These are phyloP conservation scores for Ophiostoma triangulosporum DNA, from an alignment of 2,329 filamentous ascomycete species.

Conservation along the genomic window DNA sequence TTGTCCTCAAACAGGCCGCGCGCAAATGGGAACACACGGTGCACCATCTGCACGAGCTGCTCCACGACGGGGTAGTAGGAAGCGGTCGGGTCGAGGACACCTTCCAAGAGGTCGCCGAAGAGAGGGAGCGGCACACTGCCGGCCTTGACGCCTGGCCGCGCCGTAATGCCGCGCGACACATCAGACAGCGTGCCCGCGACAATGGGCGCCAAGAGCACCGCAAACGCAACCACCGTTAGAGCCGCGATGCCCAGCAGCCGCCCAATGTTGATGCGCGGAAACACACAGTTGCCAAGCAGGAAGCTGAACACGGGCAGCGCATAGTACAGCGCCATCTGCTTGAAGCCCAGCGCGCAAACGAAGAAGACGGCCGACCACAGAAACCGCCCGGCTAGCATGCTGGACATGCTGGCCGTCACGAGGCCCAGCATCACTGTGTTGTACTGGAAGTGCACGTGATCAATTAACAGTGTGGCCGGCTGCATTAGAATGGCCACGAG, in stretches of 20 bases:
- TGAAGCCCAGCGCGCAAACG: slow-evolving; percentile 86
- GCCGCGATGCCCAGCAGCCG: slow-evolving; percentile 64
- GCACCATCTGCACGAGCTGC: slow-evolving; percentile 70
- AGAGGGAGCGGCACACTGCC: slow-evolving; percentile 49
- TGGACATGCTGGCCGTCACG: slow-evolving; percentile 73
- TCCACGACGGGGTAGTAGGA: slow-evolving; percentile 63
- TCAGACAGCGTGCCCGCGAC: slow-evolving; percentile 59
- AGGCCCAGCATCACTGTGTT: slow-evolving; percentile 98
- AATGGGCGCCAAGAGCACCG: slow-evolving; percentile 61
- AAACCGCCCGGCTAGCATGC: slow-evolving; percentile 69
- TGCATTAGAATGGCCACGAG: slow-evolving; percentile 87
- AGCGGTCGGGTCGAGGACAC: slow-evolving; percentile 44
- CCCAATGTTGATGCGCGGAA: slow-evolving; percentile 51
- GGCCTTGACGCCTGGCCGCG: slow-evolving; percentile 41
- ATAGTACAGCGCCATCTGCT: slow-evolving; percentile 98
- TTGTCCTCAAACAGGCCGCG: slow-evolving; percentile 98
- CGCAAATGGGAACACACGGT: slow-evolving; percentile 91
- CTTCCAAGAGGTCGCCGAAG: slow-evolving; percentile 38
- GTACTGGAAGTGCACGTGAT: slow-evolving; percentile 95
- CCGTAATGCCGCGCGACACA: slow-evolving; percentile 46
- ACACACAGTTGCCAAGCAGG: slow-evolving; percentile 74
- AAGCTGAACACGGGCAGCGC: slow-evolving; percentile 87
- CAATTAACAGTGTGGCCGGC: slow-evolving; percentile 77
- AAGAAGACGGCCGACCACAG: slow-evolving; percentile 92
- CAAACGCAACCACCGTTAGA: slow-evolving; percentile 60